Percentiles rank a stretch among this genome's conserved stretches.
phyloP scores from a whole-genome alignment of 208 protist genomes.

The Crithidia fasciculata region DNA sequence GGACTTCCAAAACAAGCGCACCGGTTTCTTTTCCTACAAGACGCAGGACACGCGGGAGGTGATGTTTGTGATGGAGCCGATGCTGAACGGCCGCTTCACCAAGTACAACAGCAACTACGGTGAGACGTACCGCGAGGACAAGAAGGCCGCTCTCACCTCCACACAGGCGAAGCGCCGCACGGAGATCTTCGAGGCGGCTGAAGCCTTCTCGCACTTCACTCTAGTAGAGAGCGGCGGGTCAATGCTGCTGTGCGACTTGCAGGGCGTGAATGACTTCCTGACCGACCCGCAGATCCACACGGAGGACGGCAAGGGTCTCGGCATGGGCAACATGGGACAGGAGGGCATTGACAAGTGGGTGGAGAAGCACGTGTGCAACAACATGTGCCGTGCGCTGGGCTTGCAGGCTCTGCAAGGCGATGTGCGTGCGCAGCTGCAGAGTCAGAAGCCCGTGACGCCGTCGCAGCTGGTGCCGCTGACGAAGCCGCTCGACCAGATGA shows the following conservation, averaged over 20 bases:
- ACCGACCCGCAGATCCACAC: conserved; percentile 90
- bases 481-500: conserved; percentile 82
- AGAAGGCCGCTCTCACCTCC: conserved; percentile 49
- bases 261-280: conserved; percentile 82
- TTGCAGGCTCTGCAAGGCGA: conserved; percentile 49
- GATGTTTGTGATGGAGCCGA: conserved; percentile 89
- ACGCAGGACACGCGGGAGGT: conserved; percentile 74
- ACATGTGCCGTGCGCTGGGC: conserved; percentile 66
- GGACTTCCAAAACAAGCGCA: conserved; percentile 44
- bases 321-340: conserved; percentile 84
- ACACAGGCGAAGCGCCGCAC: conserved; percentile 48
- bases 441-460: conserved; percentile 48
- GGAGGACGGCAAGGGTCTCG: conserved; percentile 76
- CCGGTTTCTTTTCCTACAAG: conserved; percentile 79
- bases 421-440: conserved; percentile 50
- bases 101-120: conserved; percentile 94
- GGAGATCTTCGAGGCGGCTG: conserved; percentile 76
- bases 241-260: conserved; percentile 86
- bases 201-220: conserved; percentile 90
- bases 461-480: conserved; percentile 60
- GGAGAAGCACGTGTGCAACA: conserved; percentile 74
- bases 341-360: conserved; percentile 86
- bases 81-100: conserved; percentile 80
- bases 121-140: conserved; percentile 71
- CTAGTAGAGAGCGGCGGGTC: conserved; percentile 62